Evolutionary conservation across 176 grass and related monocot species (phyloP), one percentile per base, ranked within the genome.

Genomic region (Raddia guianensis): DNA sequence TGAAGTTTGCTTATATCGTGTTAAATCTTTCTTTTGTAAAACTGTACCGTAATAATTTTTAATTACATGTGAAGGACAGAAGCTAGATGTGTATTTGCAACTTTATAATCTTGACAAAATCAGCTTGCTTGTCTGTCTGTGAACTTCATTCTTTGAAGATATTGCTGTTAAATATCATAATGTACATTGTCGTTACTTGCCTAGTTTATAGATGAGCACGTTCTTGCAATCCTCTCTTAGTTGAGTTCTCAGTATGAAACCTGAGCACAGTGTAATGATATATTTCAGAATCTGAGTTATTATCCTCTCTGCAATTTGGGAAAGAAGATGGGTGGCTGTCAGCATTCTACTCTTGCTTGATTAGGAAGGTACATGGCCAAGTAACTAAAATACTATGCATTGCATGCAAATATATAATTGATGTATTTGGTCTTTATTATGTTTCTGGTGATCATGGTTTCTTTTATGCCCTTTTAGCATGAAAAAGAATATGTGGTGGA

Each of bases 241-340:
- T 75, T 40, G 75, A 76, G 21, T 75, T 60, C 19, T 82, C 18
- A 72, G 14, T 51, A 73, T 65, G n/a, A 63, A 68, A 19, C 16
- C 37, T 75, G 74, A 87, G 16, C 56, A 27, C 33, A 40, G 34
- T 64, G 63, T 73, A 34, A 58, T 53, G 21, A 2, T 76, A 35
- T 79, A 47, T 89, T 77, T 76, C 92, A 95, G 96, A 98, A 88
- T 89, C 87, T 66, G 91, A 85, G 86, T 70, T 98, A 67, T 90
- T 98, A 52, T 74, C 92, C 65, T 91, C 92, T 75, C 81, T 98
- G 70, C 85, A 91, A 77, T 98, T 98, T 64, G 80, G 96, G 55
- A 86, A 95, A 93, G 96, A 98, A 86, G 96, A 95, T 68, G 84
- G 87, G 46, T 98, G 96, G 96, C 57, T 98, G 15, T 87, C 84